A percentile compares a stretch with the other conserved stretches of the same genome.
These are phyloP conservation scores for Psophocarpus tetragonolobus DNA, from an alignment of 306 rosid species.

Conservation along the genomic window DNA sequence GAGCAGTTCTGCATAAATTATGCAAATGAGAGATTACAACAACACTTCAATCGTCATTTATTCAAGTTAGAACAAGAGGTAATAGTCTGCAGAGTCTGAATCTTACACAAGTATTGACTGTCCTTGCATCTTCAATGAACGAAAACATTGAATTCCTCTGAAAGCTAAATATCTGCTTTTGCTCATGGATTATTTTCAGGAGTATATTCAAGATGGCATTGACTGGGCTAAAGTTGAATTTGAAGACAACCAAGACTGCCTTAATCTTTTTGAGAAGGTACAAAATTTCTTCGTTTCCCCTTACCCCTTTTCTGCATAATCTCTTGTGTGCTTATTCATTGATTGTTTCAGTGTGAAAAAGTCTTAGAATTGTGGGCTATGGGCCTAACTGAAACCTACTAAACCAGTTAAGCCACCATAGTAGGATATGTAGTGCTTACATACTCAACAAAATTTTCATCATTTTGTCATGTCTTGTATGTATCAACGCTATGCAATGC, in stretches of 20 bases:
- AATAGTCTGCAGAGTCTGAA: slow-evolving; percentile 20
- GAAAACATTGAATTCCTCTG: neutral
- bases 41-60: slow-evolving; percentile 94
- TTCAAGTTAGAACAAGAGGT: slow-evolving; percentile 99
- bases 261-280: slow-evolving; percentile 90
- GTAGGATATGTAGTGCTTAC: neutral
- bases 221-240: slow-evolving; percentile 96
- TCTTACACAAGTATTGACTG: slow-evolving; percentile 4
- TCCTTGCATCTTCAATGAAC: neutral
- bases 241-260: slow-evolving; percentile 95
- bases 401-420: neutral
- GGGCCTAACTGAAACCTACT: too few species aligned
- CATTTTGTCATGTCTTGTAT: slow-evolving; percentile 19
- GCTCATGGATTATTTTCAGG: slow-evolving; percentile 46
- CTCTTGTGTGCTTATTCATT: slow-evolving; percentile 7
- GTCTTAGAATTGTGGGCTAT: too few species aligned
- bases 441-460: neutral
- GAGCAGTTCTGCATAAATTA: slow-evolving; percentile 80
- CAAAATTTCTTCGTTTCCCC: neutral
- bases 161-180: slow-evolving; percentile 18
- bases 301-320: neutral
- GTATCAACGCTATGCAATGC: neutral
- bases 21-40: slow-evolving; percentile 87
- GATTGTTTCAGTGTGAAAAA: neutral
- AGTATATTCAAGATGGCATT: slow-evolving; percentile 89